Evolutionary conservation across 1,139 yeast genomes (phyloP).

Genomic region (Saccharomyces pastorianus): DNA sequence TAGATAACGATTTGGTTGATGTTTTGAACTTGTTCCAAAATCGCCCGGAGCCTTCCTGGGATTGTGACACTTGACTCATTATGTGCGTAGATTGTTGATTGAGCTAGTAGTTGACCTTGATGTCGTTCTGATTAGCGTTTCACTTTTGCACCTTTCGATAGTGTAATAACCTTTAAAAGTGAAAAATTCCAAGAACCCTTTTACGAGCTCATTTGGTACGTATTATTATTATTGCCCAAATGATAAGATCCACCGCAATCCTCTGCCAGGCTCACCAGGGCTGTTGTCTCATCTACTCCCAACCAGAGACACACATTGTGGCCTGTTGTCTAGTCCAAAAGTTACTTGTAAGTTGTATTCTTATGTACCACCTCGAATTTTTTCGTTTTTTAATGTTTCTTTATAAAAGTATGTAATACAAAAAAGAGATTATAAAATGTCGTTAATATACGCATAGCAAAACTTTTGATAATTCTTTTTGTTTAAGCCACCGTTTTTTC

Average conservation of each 20-base stretch:
- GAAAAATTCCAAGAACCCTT: background rate
- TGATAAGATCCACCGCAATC: background rate
- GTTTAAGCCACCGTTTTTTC: slow-evolving; percentile 59
- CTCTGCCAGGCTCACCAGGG: no score
- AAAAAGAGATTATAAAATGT: background rate
- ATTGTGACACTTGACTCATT: background rate
- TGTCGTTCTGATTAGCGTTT: background rate
- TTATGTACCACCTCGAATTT: no score
- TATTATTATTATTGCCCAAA: no score
- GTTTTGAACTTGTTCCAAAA: slow-evolving; percentile 30
- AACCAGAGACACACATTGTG: no score
- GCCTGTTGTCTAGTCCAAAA: no score
- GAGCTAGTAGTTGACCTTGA: background rate
- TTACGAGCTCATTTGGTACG: background rate
- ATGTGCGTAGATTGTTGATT: background rate
- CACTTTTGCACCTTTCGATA: background rate
- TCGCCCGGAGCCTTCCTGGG: slow-evolving; percentile 15
- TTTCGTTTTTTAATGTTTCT: background rate
- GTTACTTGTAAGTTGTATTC: no score
- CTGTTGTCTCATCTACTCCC: no score
- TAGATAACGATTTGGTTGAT: slow-evolving; percentile 28
- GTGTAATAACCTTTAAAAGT: background rate
- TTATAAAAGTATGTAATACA: background rate
- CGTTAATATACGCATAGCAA: background rate
- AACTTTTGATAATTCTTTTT: background rate